Evolutionary conservation across 176 grass and related monocot species (phyloP), one percentile per base, ranked within the genome.

Genomic region (Guadua angustifolia): DNA sequence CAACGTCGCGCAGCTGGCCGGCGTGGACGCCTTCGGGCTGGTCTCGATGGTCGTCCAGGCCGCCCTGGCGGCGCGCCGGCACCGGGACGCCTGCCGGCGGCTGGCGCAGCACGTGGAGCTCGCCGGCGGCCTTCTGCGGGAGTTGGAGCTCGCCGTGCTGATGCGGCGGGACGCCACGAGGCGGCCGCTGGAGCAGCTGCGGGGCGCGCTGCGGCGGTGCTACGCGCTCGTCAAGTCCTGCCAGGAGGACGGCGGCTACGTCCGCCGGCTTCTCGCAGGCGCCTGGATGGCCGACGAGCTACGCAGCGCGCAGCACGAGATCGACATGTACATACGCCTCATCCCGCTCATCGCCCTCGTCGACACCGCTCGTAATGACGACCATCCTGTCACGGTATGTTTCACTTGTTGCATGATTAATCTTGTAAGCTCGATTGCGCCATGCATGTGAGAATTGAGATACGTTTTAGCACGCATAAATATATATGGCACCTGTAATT

Each of bases 1-100:
- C 22, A 89, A 29, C 74, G 39, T 89, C 16, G 55, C 77, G 50
- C 88, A 89, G 60, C 67, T 93, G n/a, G 89, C 84, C 1, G 88
- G 91, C 66, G 81, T 93, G 3, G 89, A 93, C 71, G 88, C 91
- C 18, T 29, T 93, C 17, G 88, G 89, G 77, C 88, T 93, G 22
- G 88, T 86, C 50, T 88, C 88, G 40, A 89, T 93, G 82, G 85
- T 93, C 1, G 88, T 83, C 42, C 91, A 93, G 79, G 86, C 82
- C n/a, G 88, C 91, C 7, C 82, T 90, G 47, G 77, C 25, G 9
- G 88, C 91, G 66, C 88, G 88, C 32, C 88, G 82, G 55, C 85
- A 93, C 78, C 79, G 86, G 2, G 85, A 87, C 71, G 83, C 85
- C 59, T 93, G 91, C 78, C 55, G 81, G 19, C 78, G 51, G 12